Base-by-base conservation (phyloP, 176 grass and related monocot genomes). In the Rhipidocladum racemiflorum region DNA sequence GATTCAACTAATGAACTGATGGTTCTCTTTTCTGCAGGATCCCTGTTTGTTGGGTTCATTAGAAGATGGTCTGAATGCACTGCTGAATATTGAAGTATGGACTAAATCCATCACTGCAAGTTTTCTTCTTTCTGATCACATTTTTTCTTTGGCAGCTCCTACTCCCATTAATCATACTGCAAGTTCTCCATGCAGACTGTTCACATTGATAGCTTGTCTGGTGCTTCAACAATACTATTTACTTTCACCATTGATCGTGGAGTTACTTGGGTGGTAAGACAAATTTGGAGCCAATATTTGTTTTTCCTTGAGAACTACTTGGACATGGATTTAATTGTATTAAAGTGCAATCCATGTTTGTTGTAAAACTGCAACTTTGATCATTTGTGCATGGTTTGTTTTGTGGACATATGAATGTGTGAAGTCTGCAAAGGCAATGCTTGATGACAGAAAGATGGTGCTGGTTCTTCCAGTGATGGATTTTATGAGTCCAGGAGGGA, bases 401-500 rank as follows among this genome's bases (percentile, higher is more conserved):
- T 73, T 70, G 34, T 79, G 30, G 64, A 83, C 72, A 86, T 91
- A 28, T 91, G 65, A 49, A 71, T 35, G 25, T 81, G 29, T 75
- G 83, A 90, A 94, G 96, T 87, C 23, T 38, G 92, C 92, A 49
- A 89, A 93, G 76, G 59, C 65, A 81, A 90, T 90, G 84, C 89
- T 99, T 76, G 93, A 93, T 15, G 89, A 74, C 78, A 90, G 56
- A 90, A 82, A 60, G 86, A 91, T 88, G 68, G 79, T 67, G 67
- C 66, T 70, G 35, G 87, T 69, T 88, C 87, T 76, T 85, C 68
- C 45, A 86, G 74, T 87, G 93, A 93, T 75, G 96, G 93, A 46
- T 99, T 99, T 88, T 99, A 99, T 14, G 96, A 95, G 80, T 99
- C 96, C 27, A 99, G 36, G 85, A 95, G 96, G 77, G 96, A 99